These are phyloP conservation scores for Inga oerstediana DNA, from an alignment of 306 rosid species.

Conservation along the genomic window DNA sequence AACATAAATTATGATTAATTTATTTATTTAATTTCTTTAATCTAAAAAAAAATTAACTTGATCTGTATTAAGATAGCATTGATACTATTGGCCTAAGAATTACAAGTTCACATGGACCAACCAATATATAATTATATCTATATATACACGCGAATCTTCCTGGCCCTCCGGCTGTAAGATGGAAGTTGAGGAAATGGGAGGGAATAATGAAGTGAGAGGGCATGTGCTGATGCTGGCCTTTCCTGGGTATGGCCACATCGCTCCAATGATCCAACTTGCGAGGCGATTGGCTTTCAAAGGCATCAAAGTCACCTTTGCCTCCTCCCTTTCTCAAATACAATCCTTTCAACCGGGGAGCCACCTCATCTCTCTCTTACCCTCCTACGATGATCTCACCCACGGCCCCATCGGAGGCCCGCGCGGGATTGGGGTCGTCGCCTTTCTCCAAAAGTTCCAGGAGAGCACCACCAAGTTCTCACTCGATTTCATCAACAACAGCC, in stretches of 20 bases:
- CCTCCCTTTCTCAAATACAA: not conserved
- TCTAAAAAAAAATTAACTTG: too few species aligned
- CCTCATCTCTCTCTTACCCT: not conserved
- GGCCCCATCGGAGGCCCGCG: not conserved
- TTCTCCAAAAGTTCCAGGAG: not conserved
- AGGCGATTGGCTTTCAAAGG: not conserved
- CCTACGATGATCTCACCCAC: not conserved
- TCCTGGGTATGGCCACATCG: not conserved
- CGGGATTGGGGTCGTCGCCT: not conserved
- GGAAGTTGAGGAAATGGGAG: not conserved
- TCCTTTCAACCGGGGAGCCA: not conserved
- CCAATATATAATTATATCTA: too few species aligned
- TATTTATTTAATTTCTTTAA: too few species aligned
- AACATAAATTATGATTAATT: too few species aligned
- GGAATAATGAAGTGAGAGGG: not conserved
- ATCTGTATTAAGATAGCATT: too few species aligned
- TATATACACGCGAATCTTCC: too few species aligned
- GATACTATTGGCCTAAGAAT: too few species aligned
- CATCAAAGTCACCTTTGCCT: not conserved
- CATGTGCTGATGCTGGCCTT: not conserved
- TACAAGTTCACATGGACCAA: too few species aligned
- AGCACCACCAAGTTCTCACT: not conserved
- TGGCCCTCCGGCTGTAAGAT: too few species aligned
- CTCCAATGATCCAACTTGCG: not conserved
- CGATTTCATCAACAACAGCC: not conserved